A percentile compares a stretch with the other conserved stretches of the same genome.
phyloP scores from a whole-genome alignment of 306 rosid genomes.

The Fagus sylvatica region DNA sequence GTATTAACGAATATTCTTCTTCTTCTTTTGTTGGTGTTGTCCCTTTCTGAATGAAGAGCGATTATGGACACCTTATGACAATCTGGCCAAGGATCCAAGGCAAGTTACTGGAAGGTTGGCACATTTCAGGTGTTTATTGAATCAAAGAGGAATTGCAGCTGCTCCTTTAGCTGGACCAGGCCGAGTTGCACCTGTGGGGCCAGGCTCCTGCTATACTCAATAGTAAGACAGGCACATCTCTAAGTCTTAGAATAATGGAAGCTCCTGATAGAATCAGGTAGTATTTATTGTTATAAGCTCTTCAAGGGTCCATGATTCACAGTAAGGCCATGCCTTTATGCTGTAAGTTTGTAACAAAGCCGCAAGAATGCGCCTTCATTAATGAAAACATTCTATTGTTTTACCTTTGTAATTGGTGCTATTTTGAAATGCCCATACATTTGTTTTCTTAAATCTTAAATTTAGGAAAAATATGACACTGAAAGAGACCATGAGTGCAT shows the following conservation, averaged over 20 bases:
- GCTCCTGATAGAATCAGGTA: background rate
- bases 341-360: background rate
- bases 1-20: background rate
- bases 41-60: slow-evolving; percentile 31
- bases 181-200: slow-evolving; percentile 37
- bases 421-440: background rate
- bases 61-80: slow-evolving; percentile 43
- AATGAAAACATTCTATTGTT: background rate
- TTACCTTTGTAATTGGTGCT: background rate
- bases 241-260: background rate
- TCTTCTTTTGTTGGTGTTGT: background rate
- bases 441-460: background rate
- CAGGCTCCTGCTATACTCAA: slow-evolving; percentile 44
- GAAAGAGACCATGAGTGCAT: background rate
- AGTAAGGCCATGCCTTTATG: background rate
- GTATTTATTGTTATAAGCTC: background rate
- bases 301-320: background rate
- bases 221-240: slow-evolving; percentile 3
- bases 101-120: slow-evolving; percentile 42
- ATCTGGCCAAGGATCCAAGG: slow-evolving; percentile 37
- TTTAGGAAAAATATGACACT: background rate
- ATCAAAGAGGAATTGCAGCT: slow-evolving; percentile 46
- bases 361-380: background rate
- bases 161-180: slow-evolving; percentile 46
- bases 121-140: slow-evolving; percentile 46